These are phyloP conservation scores for Inga oerstediana DNA, from an alignment of 306 rosid species.

Conservation along the genomic window DNA sequence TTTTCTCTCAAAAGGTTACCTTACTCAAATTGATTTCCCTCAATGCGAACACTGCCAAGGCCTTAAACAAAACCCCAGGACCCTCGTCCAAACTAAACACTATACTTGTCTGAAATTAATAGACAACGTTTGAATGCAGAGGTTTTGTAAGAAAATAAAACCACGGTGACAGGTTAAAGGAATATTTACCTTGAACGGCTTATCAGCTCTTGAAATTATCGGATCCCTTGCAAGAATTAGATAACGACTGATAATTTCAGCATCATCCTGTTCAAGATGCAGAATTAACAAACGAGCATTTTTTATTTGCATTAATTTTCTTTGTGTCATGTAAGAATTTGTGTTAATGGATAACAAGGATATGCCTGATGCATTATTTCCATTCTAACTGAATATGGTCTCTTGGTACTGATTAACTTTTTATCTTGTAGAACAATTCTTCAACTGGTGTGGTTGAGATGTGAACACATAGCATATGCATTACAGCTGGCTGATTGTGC, in stretches of 20 bases:
- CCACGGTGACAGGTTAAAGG: not conserved
- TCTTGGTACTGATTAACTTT: not conserved
- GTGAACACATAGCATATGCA: conserved; percentile 15
- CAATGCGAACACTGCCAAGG: conserved; percentile 59
- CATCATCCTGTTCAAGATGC: conserved; percentile 53
- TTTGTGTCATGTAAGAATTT: not conserved
- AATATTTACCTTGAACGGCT: conserved; percentile 48
- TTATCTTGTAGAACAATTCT: not conserved
- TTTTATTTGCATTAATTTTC: conserved; percentile 18
- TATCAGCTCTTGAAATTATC: conserved; percentile 57
- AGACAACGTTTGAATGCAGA: conserved; percentile 3
- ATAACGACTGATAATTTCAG: conserved; percentile 52
- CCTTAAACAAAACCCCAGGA: conserved; percentile 60
- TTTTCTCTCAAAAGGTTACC: conserved; percentile 27
- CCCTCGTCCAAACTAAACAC: conserved; percentile 60
- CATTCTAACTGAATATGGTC: not conserved
- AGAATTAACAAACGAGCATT: conserved; percentile 16
- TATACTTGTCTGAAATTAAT: conserved; percentile 51
- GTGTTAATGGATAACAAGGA: conserved; percentile 14
- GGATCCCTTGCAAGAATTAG: conserved; percentile 76
- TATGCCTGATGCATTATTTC: not conserved
- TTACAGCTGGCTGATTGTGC: conserved; percentile 24
- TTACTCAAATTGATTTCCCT: conserved; percentile 56
- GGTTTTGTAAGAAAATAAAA: conserved; percentile 11
- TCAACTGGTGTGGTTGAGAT: conserved; percentile 5